phyloP scores from a whole-genome alignment of 176 grass and related monocot genomes.

The Puya raimondii region DNA sequence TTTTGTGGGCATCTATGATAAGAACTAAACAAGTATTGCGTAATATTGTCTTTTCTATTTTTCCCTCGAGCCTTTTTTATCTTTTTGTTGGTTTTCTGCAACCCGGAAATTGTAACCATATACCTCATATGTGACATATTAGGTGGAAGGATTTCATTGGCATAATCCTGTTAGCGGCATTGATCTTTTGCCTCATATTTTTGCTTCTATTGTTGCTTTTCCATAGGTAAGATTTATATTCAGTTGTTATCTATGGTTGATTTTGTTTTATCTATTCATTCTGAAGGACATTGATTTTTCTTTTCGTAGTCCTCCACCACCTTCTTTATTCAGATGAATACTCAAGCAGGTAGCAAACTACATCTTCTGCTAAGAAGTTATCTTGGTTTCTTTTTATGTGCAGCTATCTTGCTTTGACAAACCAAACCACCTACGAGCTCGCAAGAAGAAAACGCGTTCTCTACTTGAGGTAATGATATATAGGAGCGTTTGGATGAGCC shows the following conservation, averaged over 20 bases:
- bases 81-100: not conserved
- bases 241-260: slow-evolving; percentile 6
- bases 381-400: not conserved
- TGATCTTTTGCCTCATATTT: slow-evolving; percentile 85
- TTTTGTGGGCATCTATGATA: too few species aligned
- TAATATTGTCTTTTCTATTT: not conserved
- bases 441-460: slow-evolving; percentile 67
- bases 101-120: slow-evolving; percentile 10
- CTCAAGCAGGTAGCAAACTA: too few species aligned
- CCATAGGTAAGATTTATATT: slow-evolving; percentile 54
- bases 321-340: too few species aligned
- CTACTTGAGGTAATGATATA: slow-evolving; percentile 66
- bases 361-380: not conserved
- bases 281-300: not conserved
- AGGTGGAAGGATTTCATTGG: slow-evolving; percentile 96
- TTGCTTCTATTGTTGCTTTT: slow-evolving; percentile 55
- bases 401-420: slow-evolving; percentile 91
- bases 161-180: slow-evolving; percentile 49
- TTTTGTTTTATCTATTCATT: slow-evolving; percentile 5
- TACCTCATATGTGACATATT: slow-evolving; percentile 17
- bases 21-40: too few species aligned
- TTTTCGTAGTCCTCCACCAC: too few species aligned
- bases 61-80: too few species aligned
- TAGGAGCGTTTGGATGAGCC: not conserved
- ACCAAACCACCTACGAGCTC: slow-evolving; percentile 95